Conservation (phyloP, 1,284 basidiomycete species). For the Amylostereum areolatum region DNA sequence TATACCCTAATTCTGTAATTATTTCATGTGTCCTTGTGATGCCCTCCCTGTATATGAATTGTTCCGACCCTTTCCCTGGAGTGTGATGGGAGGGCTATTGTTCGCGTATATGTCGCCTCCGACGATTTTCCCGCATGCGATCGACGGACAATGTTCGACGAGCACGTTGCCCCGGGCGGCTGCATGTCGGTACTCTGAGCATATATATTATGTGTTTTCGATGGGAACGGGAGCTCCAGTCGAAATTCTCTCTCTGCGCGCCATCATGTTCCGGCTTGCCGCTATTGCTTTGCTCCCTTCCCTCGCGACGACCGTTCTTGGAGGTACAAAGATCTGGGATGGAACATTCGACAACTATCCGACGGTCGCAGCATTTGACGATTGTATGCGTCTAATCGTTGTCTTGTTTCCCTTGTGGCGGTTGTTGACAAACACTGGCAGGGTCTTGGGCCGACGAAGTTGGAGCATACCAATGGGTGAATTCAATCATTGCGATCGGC, state of each 20-base stretch:
- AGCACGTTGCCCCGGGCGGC: too few species aligned
- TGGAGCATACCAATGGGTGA: constrained; percentile 54
- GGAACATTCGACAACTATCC: constrained; percentile 46
- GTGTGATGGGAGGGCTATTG: not conserved
- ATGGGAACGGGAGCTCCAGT: too few species aligned
- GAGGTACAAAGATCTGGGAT: constrained; percentile 47
- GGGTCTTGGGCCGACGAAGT: constrained; percentile 57
- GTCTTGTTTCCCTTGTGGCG: not conserved
- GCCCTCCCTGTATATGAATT: too few species aligned
- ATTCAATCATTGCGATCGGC: not conserved
- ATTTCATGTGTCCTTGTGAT: too few species aligned
- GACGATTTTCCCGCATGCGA: constrained; percentile 5
- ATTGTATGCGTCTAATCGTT: constrained; percentile 30
- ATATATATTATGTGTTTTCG: too few species aligned
- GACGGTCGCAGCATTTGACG: constrained; percentile 44
- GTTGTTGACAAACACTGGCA: constrained; percentile 15
- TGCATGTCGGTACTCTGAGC: too few species aligned
- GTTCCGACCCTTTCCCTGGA: too few species aligned
- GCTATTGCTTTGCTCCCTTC: constrained; percentile 15
- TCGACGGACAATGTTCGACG: too few species aligned
- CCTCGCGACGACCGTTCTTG: constrained; percentile 28
- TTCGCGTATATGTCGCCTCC: constrained; percentile 7
- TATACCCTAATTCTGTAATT: too few species aligned
- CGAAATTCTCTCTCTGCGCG: too few species aligned
- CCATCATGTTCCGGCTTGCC: constrained; percentile 16